Evolutionary conservation across 1,284 basidiomycete species (phyloP), one percentile per base, ranked within the genome.

Genomic region (Puccinia horiana): DNA sequence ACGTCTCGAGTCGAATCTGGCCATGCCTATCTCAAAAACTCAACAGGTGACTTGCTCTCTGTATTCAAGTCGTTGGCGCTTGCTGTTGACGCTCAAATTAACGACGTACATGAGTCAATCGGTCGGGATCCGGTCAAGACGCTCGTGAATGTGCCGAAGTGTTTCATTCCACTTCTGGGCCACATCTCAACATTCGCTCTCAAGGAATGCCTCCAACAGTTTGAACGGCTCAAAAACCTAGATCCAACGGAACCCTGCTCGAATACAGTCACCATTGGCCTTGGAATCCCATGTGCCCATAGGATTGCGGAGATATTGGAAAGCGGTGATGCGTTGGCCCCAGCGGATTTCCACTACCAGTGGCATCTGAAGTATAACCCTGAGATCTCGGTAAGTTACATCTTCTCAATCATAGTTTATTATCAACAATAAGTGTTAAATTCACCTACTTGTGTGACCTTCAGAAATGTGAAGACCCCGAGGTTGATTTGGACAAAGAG

Each of bases 21-120:
- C 29, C 56, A 58, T 32, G 56, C 56, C 56, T 58, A 58, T 58
- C 20, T 58, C 56, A 58, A 58, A 58, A n/a, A n/a, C 23, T 58
- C 29, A n/a, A 32, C 29, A 8, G 29, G 29, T 9, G 23, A 58
- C 23, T 58, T 32, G 6, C 20, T 32, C 56, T 23, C 9, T 8
- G 44, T 47, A 8, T 58, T 23, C 20, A n/a, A n/a, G 6, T 23
- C 56, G 16, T 16, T 47, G 16, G 8, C 44, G 8, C 44, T 47
- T 47, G 56, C 56, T 32, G 56, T 58, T 9, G 23, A 58, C 29
- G 9, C 56, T 11, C 8, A 58, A 32, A 23, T 58, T 32, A 58
- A 58, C 23, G 8, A 58, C 8, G 56, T 58, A 9, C 56, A 58
- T 58, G 56, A 58, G 6, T 58, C 29, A 23, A 58, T 58, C 23